These are phyloP conservation scores for Aspergillus biplanus DNA, from an alignment of 495 filamentous ascomycete species.

Conservation along the genomic window DNA sequence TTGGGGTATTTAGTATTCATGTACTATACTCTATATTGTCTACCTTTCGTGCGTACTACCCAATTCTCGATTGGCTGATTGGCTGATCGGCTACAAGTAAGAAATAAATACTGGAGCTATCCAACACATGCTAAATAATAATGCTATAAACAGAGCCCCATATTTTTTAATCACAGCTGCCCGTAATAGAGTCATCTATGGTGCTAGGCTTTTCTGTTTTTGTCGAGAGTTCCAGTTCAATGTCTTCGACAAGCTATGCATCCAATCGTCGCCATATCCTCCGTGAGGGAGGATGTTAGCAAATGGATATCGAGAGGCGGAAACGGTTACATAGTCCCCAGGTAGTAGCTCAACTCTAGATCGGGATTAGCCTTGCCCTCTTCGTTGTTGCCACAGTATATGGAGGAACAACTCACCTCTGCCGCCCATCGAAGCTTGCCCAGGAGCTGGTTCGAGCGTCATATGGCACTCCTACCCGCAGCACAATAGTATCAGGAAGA, in stretches of 20 bases:
- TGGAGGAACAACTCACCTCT: conserved; percentile 55
- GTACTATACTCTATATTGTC: too few relatives aligned
- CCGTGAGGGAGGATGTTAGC: conserved; percentile 81
- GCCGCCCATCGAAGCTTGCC: conserved; percentile 96
- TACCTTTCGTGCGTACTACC: too few relatives aligned
- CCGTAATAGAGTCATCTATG: neutral
- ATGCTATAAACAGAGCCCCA: neutral
- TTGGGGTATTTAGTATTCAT: too few relatives aligned
- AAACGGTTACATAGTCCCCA: conserved; percentile 95
- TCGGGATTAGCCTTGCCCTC: neutral
- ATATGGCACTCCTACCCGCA: conserved; percentile 90
- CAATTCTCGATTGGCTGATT: too few relatives aligned
- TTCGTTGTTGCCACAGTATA: neutral
- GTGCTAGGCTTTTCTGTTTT: conserved; percentile 63
- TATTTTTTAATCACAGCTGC: neutral
- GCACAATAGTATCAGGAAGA: conserved; percentile 89
- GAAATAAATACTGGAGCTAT: too few relatives aligned
- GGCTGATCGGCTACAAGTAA: too few relatives aligned
- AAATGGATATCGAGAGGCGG: conserved; percentile 90
- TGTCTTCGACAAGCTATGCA: conserved; percentile 86
- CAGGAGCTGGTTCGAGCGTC: conserved; percentile 86
- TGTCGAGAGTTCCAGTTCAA: conserved; percentile 90
- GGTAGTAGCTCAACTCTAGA: conserved; percentile 75
- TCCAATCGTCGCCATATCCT: conserved; percentile 81
- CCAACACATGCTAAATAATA: too few relatives aligned